Evolutionary conservation across 129 eudicot species (phyloP), one percentile per base, ranked within the genome.

Genomic region (Silybum marianum): DNA sequence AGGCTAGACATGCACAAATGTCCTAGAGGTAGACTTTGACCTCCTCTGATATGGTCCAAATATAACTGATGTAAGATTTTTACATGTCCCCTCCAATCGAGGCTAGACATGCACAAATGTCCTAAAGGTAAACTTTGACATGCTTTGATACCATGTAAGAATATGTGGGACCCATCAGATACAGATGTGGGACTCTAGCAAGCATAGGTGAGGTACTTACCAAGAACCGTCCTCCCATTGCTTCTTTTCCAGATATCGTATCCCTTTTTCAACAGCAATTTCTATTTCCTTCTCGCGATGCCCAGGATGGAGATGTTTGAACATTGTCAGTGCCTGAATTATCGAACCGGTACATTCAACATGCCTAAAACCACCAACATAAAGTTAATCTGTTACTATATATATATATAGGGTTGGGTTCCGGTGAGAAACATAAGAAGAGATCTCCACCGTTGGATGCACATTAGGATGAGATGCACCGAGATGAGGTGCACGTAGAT

Each of bases 331-430:
- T 24, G 80, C 72, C 26, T 77, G 80, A 32, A 77, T 36, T 63
- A 77, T 62, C 28, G 80, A 32, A 16, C 72, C 72, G 3, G 80
- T 77, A 46, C 80, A 62, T 28, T 77, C 80, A 19, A 77, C 80
- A 63, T 80, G 76, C 90, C 90, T 88, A 63, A 38, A 54, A 58
- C 23, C 21, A 30, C 26, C n/a, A 69, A 58, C 10, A 1, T 58
- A n/a, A 58, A 58, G 24, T 58, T 58, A 58, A 18, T 58, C 10
- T 10, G 23, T 54, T 16, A 54, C 22, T 28, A 28, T 32, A 32
- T 32, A 32, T 32, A 32, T 32, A 32, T 32, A 32, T 32, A 32
- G 4, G n/a, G n/a, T n/a, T n/a, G n/a, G n/a, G n/a, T n/a, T n/a
- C n/a, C n/a, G n/a, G n/a, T n/a, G n/a, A n/a, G n/a, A n/a, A n/a